A percentile compares a stretch with the other conserved stretches of the same genome.
These are phyloP conservation scores for Apostasia shenzhenica DNA, from an alignment of 106 monocot genomes.

Conservation along the genomic window DNA sequence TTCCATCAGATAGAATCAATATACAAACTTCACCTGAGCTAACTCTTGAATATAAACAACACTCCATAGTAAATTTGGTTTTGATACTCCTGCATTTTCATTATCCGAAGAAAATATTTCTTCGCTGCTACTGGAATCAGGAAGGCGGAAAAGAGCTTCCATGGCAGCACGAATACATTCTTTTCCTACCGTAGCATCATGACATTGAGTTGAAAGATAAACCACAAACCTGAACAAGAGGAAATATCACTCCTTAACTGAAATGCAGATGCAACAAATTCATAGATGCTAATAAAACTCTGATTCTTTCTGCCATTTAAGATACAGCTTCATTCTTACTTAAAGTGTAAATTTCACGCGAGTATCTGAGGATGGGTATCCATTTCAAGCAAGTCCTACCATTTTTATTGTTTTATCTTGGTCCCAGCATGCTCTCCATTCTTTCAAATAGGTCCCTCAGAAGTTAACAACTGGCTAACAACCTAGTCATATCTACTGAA, in stretches of 20 bases:
- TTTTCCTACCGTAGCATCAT: constrained; percentile 56
- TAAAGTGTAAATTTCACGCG: too few relatives aligned
- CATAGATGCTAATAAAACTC: neutral
- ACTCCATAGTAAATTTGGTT: constrained; percentile 64
- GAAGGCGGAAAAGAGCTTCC: constrained; percentile 30
- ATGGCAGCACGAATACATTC: constrained; percentile 58
- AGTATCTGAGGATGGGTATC: too few relatives aligned
- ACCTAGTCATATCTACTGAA: too few relatives aligned
- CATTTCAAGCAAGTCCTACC: too few relatives aligned
- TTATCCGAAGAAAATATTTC: constrained; percentile 8
- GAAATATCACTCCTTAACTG: neutral
- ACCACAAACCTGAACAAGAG: constrained; percentile 50
- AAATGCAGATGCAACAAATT: neutral
- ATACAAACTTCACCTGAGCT: constrained; percentile 29
- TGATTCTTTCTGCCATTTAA: too few relatives aligned
- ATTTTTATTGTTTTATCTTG: too few relatives aligned
- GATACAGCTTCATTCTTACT: too few relatives aligned
- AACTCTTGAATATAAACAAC: constrained; percentile 60
- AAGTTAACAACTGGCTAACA: too few relatives aligned
- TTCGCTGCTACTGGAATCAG: constrained; percentile 10
- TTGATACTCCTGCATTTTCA: constrained; percentile 20
- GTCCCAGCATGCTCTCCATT: too few relatives aligned
- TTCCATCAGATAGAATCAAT: neutral
- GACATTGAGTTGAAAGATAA: constrained; percentile 65
- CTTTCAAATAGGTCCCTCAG: too few relatives aligned